Conservation (phyloP, 2,329 filamentous ascomycete species). For the Ophiostoma fasciatum region DNA sequence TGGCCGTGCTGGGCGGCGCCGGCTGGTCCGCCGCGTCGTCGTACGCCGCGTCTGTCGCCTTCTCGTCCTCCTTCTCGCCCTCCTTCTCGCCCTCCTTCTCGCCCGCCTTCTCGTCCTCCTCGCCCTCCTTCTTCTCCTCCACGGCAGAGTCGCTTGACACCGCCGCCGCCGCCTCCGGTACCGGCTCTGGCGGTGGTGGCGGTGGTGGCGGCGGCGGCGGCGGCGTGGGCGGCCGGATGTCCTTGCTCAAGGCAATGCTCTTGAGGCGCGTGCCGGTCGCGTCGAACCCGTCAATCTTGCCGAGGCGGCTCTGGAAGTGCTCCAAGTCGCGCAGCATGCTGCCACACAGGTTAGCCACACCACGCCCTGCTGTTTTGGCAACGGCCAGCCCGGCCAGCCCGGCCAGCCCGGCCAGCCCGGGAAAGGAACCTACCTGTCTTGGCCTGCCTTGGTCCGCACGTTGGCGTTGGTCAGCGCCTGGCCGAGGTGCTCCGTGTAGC, state of each 20-base stretch:
- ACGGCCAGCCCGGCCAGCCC: no score
- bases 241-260: conserved; percentile 48
- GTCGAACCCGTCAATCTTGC: conserved; percentile 65
- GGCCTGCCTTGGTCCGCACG: conserved; percentile 51
- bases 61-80: neutral
- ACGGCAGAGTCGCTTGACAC: no score
- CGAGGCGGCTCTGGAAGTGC: conserved; percentile 53
- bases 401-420: no score
- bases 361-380: neutral
- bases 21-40: no score
- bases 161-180: neutral
- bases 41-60: no score
- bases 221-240: conserved; percentile 17
- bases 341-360: neutral
- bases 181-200: neutral
- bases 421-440: conserved; percentile 46
- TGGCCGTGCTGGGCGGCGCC: neutral
- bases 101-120: neutral
- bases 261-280: conserved; percentile 57
- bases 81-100: neutral
- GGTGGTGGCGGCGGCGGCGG: conserved; percentile 8
- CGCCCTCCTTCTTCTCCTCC: no score
- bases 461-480: conserved; percentile 51
- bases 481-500: conserved; percentile 67
- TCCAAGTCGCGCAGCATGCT: conserved; percentile 69